Conservation (phyloP, 169 alveolate genomes). For the Plasmodium blacklocki region DNA sequence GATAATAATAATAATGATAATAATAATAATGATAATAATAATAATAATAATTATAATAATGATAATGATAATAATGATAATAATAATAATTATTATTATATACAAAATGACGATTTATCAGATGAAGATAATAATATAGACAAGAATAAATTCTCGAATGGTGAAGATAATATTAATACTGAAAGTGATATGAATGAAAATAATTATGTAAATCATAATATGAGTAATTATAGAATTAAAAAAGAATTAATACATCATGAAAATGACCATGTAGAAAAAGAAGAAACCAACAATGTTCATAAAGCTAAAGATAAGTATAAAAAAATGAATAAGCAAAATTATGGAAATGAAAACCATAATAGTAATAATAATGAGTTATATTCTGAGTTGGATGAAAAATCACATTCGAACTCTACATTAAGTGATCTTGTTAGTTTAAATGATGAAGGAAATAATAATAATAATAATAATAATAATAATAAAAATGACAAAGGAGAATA, state of each 20-base stretch:
- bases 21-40: neutral
- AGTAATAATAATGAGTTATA: slow-evolving; percentile 18
- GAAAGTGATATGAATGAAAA: neutral
- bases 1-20: neutral
- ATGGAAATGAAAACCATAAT: neutral
- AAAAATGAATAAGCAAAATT: neutral
- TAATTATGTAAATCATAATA: neutral
- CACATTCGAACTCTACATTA: slow-evolving; percentile 23
- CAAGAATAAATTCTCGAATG: neutral
- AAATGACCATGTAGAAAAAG: slow-evolving; percentile 11
- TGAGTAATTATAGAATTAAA: neutral
- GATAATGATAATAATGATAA: neutral
- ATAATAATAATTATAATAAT: neutral
- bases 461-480: slow-evolving; percentile 19
- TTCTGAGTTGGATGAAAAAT: slow-evolving; percentile 21
- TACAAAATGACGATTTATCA: neutral
- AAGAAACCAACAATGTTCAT: neutral
- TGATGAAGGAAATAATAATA: slow-evolving; percentile 42
- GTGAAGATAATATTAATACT: neutral
- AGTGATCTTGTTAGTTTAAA: slow-evolving; percentile 35
- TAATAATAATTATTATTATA: neutral
- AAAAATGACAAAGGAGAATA: slow-evolving; percentile 4
- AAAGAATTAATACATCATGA: neutral
- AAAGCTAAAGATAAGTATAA: neutral
- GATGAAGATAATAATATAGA: neutral